Base-by-base conservation (phyloP, 495 filamentous ascomycete species). In the Penicillium robsamsonii region DNA sequence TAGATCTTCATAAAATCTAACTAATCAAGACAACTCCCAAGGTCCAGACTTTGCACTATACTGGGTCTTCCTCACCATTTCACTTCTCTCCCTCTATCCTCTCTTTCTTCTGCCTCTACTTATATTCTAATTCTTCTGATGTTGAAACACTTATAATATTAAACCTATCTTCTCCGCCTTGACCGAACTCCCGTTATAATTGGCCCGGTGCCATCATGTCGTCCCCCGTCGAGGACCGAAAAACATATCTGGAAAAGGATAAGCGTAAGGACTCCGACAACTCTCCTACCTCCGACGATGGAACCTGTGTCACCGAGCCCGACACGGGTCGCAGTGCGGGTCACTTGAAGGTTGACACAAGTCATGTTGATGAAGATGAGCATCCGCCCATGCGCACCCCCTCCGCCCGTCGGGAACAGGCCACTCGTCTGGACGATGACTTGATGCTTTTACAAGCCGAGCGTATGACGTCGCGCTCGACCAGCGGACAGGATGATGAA, bases 381-480 rank as follows among this genome's bases (percentile, higher is more conserved):
- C 57, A 54, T 17, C 47, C 48, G 0, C 44, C 62, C 0, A 60
- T 72, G 46, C 69, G 66, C n/a, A 81, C 82, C 0, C 78, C 81
- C 1, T 80, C 79, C 0, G 71, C 81, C 24, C 71, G 74, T 9
- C 77, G 84, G 20, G 91, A 95, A 65, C 80, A 88, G 52, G 85
- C 85, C 7, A 80, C 82, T 57, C 81, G 89, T 30, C 70, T 96
- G 20, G 87, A 89, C 41, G 93, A 97, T 74, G 91, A 97, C 65
- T 70, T 97, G 29, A 85, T 90, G 38, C 76, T 97, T 50, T 77
- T 96, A 30, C 86, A 91, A 49, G 88, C 88, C 7, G 93, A 97
- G 75, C 84, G 86, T 4, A 79, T 89, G 35, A 88, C 87, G 1
- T 85, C 82, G 2, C 75, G 66, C 65, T 82, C 69, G 17, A 71